Evolutionary conservation across 345 rosid species (phyloP).

Genomic region (Salix caprea): DNA sequence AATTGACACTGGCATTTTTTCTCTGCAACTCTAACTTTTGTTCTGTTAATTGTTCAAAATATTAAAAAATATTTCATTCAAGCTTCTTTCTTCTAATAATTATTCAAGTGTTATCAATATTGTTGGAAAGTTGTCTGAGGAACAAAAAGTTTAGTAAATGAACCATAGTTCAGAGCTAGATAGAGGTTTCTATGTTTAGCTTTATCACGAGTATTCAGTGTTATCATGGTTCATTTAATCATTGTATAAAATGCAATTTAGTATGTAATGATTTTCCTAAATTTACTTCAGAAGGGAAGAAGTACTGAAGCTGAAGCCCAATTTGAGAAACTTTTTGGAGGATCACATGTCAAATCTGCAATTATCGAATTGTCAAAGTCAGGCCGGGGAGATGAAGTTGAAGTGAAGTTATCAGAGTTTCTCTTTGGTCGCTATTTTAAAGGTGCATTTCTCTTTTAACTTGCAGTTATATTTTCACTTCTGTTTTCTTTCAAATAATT

Average conservation of each 20-base stretch:
- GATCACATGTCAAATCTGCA: slow-evolving; percentile 63
- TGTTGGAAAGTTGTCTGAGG: background rate
- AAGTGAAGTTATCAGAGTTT: slow-evolving; percentile 63
- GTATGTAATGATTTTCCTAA: background rate
- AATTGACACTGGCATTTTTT: background rate
- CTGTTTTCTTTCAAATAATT: slow-evolving; percentile 27
- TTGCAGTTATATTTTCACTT: slow-evolving; percentile 3
- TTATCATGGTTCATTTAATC: background rate
- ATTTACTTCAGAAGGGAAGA: slow-evolving; percentile 65
- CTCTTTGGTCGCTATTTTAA: slow-evolving; percentile 61
- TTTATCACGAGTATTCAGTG: background rate
- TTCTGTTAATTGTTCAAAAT: background rate
- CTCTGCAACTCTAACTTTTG: background rate
- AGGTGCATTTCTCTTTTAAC: slow-evolving; percentile 40
- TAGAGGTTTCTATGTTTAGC: background rate
- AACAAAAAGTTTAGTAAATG: background rate
- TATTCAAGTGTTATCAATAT: background rate
- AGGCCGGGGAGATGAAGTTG: slow-evolving; percentile 61
- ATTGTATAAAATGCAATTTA: background rate
- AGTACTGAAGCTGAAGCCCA: slow-evolving; percentile 78
- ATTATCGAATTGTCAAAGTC: slow-evolving; percentile 73
- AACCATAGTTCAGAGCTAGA: background rate
- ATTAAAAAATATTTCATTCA: background rate
- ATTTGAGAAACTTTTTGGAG: slow-evolving; percentile 79
- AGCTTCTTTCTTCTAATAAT: background rate